Conservation (phyloP, 805 yeast genomes). For the Grigorovia transvaalensis region DNA sequence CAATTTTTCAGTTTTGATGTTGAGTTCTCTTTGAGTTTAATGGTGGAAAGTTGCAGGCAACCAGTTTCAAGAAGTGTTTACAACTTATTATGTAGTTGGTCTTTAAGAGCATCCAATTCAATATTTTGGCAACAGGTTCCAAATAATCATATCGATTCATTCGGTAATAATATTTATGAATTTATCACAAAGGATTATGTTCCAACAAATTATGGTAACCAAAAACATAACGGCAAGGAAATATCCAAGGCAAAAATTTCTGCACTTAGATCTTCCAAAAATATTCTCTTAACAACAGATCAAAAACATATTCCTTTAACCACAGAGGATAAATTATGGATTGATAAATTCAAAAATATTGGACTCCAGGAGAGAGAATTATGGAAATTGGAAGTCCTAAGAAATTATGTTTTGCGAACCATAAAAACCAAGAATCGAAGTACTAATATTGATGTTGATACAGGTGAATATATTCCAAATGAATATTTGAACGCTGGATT, state of each 20-base stretch:
- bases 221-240: conserved; percentile 7
- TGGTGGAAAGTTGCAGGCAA: conserved; percentile 56
- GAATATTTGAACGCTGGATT: conserved; percentile 16
- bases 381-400: conserved; percentile 71
- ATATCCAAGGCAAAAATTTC: conserved; percentile 9
- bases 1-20: conserved; percentile 73
- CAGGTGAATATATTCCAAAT: conserved; percentile 17
- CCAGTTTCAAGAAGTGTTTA: conserved; percentile 61
- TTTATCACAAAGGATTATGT: conserved; percentile 23
- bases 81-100: conserved; percentile 61
- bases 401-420: conserved; percentile 56
- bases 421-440: conserved; percentile 30
- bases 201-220: conserved; percentile 21
- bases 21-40: conserved; percentile 52
- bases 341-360: conserved; percentile 57
- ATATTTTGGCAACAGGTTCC: conserved; percentile 67
- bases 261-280: conserved; percentile 6
- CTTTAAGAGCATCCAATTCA: conserved; percentile 50
- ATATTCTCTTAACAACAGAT: conserved; percentile 27
- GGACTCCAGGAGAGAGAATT: conserved; percentile 64
- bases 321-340: conserved; percentile 60
- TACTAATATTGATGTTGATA: background rate
- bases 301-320: conserved; percentile 44
- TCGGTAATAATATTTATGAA: conserved; percentile 32
- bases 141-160: conserved; percentile 30